These are phyloP conservation scores for Diaporthe eres DNA, from an alignment of 2,329 filamentous ascomycete genomes.

Conservation along the genomic window DNA sequence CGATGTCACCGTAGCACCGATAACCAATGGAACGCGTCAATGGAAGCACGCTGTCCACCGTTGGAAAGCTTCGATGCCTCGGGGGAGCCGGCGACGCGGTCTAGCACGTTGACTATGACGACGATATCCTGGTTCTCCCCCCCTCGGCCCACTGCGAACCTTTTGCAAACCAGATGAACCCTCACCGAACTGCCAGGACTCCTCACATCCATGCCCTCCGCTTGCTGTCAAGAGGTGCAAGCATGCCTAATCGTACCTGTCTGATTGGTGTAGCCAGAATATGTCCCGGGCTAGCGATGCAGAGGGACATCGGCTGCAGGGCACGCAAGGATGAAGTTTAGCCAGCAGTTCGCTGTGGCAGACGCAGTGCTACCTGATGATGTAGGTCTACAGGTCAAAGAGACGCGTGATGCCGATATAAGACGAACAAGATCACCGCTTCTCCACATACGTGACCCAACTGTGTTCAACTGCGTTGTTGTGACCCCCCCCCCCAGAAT, in stretches of 20 bases:
- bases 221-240: background rate
- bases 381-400: background rate
- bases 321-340: background rate
- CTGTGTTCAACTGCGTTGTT: too few relatives aligned
- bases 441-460: too few relatives aligned
- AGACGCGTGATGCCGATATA: background rate
- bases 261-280: slow-evolving; percentile 11
- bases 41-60: slow-evolving; percentile 7
- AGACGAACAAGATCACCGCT: background rate
- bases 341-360: slow-evolving; percentile 3
- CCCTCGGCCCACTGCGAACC: background rate
- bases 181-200: background rate
- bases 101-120: slow-evolving; percentile 18
- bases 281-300: background rate
- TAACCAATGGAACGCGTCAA: slow-evolving; percentile 18
- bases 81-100: slow-evolving; percentile 14
- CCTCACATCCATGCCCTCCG: background rate
- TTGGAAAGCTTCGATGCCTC: slow-evolving; percentile 15
- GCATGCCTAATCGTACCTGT: slow-evolving; percentile 18
- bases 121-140: slow-evolving; percentile 2
- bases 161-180: background rate
- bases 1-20: slow-evolving; percentile 1
- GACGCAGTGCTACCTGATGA: slow-evolving; percentile 21
- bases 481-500: background rate
- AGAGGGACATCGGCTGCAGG: slow-evolving; percentile 3